Conservation (phyloP, 768 basidiomycete genomes). For the Suillus tomentosus region DNA sequence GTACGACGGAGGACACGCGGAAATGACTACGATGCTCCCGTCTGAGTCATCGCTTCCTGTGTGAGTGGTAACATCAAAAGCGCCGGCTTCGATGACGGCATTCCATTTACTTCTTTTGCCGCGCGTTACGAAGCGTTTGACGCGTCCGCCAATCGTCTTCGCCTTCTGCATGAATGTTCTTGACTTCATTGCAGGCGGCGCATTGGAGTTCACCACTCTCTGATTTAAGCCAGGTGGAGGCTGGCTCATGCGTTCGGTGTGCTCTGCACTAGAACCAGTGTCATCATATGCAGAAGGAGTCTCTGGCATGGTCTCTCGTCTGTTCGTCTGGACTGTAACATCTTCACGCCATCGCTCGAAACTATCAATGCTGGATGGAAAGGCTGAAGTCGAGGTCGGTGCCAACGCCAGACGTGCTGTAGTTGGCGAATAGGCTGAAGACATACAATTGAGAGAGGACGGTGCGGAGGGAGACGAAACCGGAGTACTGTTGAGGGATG, state of each 20-base stretch:
- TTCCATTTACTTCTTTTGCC: constrained; percentile 15
- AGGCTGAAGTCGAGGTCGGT: constrained; percentile 33
- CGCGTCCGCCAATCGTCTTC: constrained; percentile 29
- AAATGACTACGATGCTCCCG: constrained; percentile 33
- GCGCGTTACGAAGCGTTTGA: constrained; percentile 29
- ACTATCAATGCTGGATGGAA: constrained; percentile 32
- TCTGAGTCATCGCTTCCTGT: constrained; percentile 29
- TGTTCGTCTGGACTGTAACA: constrained; percentile 10
- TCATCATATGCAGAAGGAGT: constrained; percentile 3
- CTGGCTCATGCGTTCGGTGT: background rate
- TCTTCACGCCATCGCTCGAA: constrained; percentile 33
- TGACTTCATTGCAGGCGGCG: constrained; percentile 14
- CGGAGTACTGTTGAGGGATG: constrained; percentile 21
- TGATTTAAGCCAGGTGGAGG: background rate
- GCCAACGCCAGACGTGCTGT: constrained; percentile 23
- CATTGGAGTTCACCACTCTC: background rate
- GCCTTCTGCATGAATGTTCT: constrained; percentile 27
- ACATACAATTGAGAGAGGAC: constrained; percentile 17
- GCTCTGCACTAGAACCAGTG: constrained; percentile 1
- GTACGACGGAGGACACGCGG: constrained; percentile 31
- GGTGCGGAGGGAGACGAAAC: constrained; percentile 17
- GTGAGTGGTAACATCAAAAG: constrained; percentile 22
- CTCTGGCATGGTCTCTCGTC: background rate
- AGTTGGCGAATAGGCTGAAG: background rate
- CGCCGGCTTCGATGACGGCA: constrained; percentile 23